Evolutionary conservation across 2,329 filamentous ascomycete species (phyloP).

Genomic region (Penicillium sp.): DNA sequence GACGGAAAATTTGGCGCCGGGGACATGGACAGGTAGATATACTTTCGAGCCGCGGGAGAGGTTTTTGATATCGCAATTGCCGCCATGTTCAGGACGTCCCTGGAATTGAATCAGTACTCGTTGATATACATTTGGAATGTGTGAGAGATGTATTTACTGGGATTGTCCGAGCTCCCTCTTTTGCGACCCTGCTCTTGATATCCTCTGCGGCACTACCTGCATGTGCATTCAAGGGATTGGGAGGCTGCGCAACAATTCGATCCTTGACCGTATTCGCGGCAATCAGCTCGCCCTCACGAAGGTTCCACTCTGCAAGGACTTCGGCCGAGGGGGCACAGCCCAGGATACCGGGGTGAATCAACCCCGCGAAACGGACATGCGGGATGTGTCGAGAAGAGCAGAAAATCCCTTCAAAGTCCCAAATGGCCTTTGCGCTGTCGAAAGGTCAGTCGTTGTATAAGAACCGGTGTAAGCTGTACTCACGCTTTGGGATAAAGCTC

Average conservation of each 20-base stretch:
- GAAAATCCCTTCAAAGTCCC: conserved; percentile 78
- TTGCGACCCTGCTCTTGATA: conserved; percentile 69
- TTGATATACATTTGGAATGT: neutral
- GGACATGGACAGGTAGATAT: conserved; percentile 84
- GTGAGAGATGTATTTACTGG: conserved; percentile 53
- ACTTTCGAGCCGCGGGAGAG: conserved; percentile 78
- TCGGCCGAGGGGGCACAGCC: conserved; percentile 83
- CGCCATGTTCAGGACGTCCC: conserved; percentile 81
- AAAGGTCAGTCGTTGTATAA: neutral
- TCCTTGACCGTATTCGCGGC: conserved; percentile 66
- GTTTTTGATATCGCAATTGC: conserved; percentile 92
- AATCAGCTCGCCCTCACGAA: conserved; percentile 79
- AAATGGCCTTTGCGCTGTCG: conserved; percentile 68
- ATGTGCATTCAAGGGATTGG: conserved; percentile 72
- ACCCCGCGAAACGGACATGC: conserved; percentile 81
- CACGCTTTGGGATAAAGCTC: conserved; percentile 84
- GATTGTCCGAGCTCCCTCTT: conserved; percentile 82
- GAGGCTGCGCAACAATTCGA: conserved; percentile 76
- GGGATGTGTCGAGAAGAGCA: conserved; percentile 87
- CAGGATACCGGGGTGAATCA: conserved; percentile 90
- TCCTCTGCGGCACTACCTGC: conserved; percentile 66
- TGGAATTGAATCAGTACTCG: conserved; percentile 14
- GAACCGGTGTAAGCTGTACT: conserved; percentile 27
- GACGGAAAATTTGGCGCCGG: conserved; percentile 86
- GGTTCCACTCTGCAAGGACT: conserved; percentile 81